Evolutionary conservation across 192 early-diverging fungal genomes (phyloP), one percentile per base, ranked within the genome.

Genomic region (Nowakowskiella sp.): DNA sequence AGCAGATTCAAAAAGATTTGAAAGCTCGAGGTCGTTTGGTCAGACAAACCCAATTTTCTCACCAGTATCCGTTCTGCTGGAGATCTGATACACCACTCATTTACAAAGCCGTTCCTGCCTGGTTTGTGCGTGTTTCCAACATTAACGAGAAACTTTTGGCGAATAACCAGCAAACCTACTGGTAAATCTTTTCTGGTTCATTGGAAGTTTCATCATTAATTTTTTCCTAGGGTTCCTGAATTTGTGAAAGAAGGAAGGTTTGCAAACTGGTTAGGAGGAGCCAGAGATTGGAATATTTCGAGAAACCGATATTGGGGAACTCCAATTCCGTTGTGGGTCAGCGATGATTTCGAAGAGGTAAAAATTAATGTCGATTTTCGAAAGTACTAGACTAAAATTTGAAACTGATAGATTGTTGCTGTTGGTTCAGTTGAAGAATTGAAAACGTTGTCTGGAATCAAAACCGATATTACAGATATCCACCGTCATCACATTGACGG

Each of bases 231-330:
- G 68, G 94, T 97, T 16, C 96, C 96, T 6, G 82, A 84, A 24
- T 89, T 88, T 68, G 88, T 99, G 36, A 87, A 96, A 71, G 96
- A 99, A 58, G 92, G 92, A 78, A 83, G 94, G 28, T 99, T 99
- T 66, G 86, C 80, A 49, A 94, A 96, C 80, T 99, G 96, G 96
- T 82, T 97, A 58, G 86, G 75, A 34, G 85, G 86, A 48, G 90
- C 91, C 8, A 86, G 92, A 44, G 96, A 99, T 73, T 99, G 96
- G 96, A 91, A 91, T 58, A 78, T 99, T 49, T 97, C 94, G 27
- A 88, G 96, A 58, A 91, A 87, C 67, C 85, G 96, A 53, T 99
- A 89, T 81, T 99, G 96, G 96, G 96, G 96, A 58, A 99, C 96
- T n/a, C 96, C 96, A 44, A 94, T 99, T 47, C 96, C 96, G 25